These are phyloP conservation scores for Picocystis salinarum DNA, from an alignment of 139 green algal species.

Conservation along the genomic window DNA sequence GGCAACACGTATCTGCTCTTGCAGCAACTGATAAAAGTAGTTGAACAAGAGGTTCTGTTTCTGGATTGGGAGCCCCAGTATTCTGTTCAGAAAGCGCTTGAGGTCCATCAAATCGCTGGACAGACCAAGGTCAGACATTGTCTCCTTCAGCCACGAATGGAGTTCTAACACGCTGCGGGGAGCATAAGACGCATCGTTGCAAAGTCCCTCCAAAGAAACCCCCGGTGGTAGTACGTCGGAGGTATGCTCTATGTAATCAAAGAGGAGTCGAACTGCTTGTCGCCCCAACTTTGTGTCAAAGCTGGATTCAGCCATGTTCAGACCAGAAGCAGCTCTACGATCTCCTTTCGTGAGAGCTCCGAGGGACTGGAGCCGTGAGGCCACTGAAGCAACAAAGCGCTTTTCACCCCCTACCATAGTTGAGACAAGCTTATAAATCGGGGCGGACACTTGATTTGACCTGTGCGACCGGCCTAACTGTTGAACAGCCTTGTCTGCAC, in stretches of 20 bases:
- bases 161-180: too few relatives aligned
- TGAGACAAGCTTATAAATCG: slow-evolving; percentile 49
- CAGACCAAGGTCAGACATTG: too few relatives aligned
- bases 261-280: too few relatives aligned
- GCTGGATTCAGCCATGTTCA: neutral
- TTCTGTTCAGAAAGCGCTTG: slow-evolving; percentile 66
- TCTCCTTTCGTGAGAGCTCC: slow-evolving; percentile 75
- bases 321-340: slow-evolving; percentile 42
- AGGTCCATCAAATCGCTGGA: too few relatives aligned
- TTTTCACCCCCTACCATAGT: slow-evolving; percentile 64
- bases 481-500: slow-evolving; percentile 75
- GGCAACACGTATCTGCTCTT: slow-evolving; percentile 37
- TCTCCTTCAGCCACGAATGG: too few relatives aligned
- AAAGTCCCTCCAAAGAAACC: too few relatives aligned
- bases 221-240: too few relatives aligned
- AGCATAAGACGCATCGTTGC: too few relatives aligned
- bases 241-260: too few relatives aligned
- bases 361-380: slow-evolving; percentile 61
- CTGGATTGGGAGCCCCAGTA: slow-evolving; percentile 51
- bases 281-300: too few relatives aligned
- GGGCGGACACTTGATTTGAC: slow-evolving; percentile 45
- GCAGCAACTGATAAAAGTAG: slow-evolving; percentile 45
- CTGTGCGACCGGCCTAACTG: slow-evolving; percentile 61
- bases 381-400: slow-evolving; percentile 67
- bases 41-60: slow-evolving; percentile 64